A percentile compares a stretch with the other conserved stretches of the same genome.
phyloP scores from a whole-genome alignment of 106 monocot genomes.

The Platanthera zijinensis region DNA sequence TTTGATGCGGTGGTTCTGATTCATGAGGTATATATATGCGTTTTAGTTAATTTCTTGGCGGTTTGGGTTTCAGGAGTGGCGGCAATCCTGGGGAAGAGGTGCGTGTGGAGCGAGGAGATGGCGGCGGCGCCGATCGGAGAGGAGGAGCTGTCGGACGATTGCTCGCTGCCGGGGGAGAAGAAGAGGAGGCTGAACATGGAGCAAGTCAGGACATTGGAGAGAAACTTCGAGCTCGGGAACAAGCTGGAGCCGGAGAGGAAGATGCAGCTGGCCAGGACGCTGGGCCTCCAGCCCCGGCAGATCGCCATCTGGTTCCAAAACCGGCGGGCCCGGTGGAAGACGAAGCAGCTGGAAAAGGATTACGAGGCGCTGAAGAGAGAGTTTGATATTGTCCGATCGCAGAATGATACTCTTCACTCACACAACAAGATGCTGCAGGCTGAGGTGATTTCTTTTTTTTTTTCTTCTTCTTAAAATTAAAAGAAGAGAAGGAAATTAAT shows the following conservation, averaged over 20 bases:
- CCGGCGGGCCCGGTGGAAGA: constrained; percentile 56
- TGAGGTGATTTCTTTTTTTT: constrained; percentile 17
- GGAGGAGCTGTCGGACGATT: constrained; percentile 65
- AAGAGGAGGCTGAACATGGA: constrained; percentile 58
- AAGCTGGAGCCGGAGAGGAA: constrained; percentile 59
- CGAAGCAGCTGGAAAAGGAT: constrained; percentile 59
- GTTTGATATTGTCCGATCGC: constrained; percentile 19
- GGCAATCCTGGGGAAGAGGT: constrained; percentile 32
- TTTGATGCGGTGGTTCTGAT: not conserved
- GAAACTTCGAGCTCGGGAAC: constrained; percentile 42
- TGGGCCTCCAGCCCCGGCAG: constrained; percentile 52
- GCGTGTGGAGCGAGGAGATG: constrained; percentile 31
- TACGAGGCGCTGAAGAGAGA: constrained; percentile 34
- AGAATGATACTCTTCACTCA: constrained; percentile 29
- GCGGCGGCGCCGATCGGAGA: constrained; percentile 21
- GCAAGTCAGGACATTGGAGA: constrained; percentile 50
- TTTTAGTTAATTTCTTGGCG: not conserved
- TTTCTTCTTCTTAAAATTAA: not conserved
- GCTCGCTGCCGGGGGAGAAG: constrained; percentile 41
- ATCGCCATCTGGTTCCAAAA: constrained; percentile 70
- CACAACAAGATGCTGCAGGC: constrained; percentile 43
- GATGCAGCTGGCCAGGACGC: constrained; percentile 40
- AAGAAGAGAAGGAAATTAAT: too few species aligned
- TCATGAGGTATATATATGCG: not conserved
- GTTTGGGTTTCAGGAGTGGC: constrained; percentile 14